Percentiles rank a stretch among this genome's conserved stretches.
Evolutionary conservation across 805 yeast species (phyloP).

Genomic region (Yueomyces sinensis): DNA sequence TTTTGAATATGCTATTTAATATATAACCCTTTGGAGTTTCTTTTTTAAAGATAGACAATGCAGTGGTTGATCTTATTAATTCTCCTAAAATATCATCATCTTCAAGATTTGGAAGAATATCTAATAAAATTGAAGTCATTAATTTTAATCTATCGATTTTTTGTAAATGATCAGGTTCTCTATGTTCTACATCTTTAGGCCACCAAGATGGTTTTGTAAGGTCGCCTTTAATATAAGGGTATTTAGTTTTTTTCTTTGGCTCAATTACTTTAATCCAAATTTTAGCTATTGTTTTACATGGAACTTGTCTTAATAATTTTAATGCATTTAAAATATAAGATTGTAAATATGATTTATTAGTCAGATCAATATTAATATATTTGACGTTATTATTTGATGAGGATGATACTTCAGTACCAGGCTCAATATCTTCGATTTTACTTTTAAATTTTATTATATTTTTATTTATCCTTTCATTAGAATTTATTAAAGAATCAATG

Average conservation of each 20-base stretch:
- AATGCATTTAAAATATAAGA: slow-evolving; percentile 15
- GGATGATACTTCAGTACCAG: slow-evolving; percentile 4
- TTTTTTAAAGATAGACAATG: slow-evolving; percentile 8
- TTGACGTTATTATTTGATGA: slow-evolving; percentile 1
- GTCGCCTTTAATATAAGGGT: slow-evolving; percentile 47
- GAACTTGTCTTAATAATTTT: slow-evolving; percentile 33
- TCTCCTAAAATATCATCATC: slow-evolving; percentile 7
- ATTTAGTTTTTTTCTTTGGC: slow-evolving; percentile 49
- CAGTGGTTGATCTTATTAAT: slow-evolving; percentile 7
- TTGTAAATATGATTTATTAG: slow-evolving; percentile 2
- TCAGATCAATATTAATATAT: slow-evolving; percentile 1
- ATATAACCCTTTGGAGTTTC: slow-evolving; percentile 6
- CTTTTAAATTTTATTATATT: neutral
- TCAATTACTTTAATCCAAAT: slow-evolving; percentile 54
- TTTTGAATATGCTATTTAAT: slow-evolving; percentile 8
- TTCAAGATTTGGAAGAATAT: slow-evolving; percentile 9
- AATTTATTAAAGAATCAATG: neutral
- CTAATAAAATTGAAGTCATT: slow-evolving; percentile 27
- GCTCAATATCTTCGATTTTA: slow-evolving; percentile 5
- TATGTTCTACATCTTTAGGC: slow-evolving; percentile 47
- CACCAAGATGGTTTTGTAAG: slow-evolving; percentile 53
- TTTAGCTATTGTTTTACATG: slow-evolving; percentile 52
- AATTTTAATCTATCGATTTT: slow-evolving; percentile 43
- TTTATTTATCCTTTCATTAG: neutral
- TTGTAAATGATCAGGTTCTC: slow-evolving; percentile 62